Conservation (phyloP, 2,329 filamentous ascomycete genomes). For the Aspergillus awamori region DNA sequence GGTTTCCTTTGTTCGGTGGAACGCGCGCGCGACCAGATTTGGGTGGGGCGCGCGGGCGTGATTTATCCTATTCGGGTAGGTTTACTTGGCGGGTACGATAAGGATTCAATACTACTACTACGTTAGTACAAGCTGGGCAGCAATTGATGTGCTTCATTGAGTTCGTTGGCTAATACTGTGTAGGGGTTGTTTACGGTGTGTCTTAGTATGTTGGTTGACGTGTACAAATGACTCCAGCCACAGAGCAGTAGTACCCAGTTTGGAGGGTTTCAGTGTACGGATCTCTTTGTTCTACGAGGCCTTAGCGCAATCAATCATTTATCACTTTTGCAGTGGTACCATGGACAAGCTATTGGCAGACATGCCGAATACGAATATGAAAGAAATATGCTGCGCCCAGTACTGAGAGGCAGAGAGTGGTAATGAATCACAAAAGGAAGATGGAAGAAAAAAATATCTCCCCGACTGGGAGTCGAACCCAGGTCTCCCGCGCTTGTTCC, state of each 20-base stretch:
- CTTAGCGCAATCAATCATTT: too few species aligned
- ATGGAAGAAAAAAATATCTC: neutral
- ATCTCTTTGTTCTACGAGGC: too few species aligned
- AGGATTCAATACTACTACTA: neutral
- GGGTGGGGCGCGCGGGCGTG: conserved; percentile 17
- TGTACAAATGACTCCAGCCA: neutral
- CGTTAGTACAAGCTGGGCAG: too few species aligned
- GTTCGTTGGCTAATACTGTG: too few species aligned
- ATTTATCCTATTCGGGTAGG: conserved; percentile 23
- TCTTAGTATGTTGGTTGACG: neutral
- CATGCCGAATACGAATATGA: neutral
- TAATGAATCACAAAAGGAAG: neutral
- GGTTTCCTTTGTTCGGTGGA: neutral
- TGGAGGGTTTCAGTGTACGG: too few species aligned
- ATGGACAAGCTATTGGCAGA: rapidly evolving
- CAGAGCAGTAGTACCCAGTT: too few species aligned
- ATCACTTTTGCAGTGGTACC: too few species aligned
- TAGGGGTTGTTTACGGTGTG: too few species aligned
- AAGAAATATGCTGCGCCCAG: neutral
- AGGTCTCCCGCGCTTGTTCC: conserved; percentile 13
- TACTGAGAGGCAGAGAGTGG: too few species aligned
- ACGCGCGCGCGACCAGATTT: conserved; percentile 17
- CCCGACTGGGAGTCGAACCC: conserved; percentile 13
- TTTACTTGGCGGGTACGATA: neutral
- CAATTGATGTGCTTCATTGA: too few species aligned